Conservation (phyloP, 2,329 filamentous ascomycete genomes). For the Venturiaceae sp. region DNA sequence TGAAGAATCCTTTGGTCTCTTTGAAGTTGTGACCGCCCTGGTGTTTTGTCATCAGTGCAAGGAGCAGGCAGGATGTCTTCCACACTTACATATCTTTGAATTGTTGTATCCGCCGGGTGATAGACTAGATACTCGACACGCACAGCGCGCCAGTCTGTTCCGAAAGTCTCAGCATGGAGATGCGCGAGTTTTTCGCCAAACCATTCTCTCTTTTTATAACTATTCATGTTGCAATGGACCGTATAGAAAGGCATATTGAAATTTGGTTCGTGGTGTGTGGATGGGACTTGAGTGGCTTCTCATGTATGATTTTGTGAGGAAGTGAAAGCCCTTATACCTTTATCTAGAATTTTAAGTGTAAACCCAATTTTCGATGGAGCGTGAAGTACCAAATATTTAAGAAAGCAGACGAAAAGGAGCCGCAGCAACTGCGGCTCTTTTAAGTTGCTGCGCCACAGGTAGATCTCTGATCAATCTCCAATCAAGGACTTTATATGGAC, state of each 20-base stretch:
- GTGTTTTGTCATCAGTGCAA: background rate
- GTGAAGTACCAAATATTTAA: too few relatives aligned
- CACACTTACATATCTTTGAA: background rate
- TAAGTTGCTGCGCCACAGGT: too few relatives aligned
- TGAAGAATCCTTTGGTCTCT: background rate
- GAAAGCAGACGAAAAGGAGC: too few relatives aligned
- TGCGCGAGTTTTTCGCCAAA: background rate
- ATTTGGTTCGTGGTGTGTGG: too few relatives aligned
- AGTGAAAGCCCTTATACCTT: too few relatives aligned
- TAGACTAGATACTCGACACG: background rate
- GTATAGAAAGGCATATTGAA: background rate
- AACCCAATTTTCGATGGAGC: too few relatives aligned
- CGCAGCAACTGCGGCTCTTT: too few relatives aligned
- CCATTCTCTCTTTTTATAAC: background rate
- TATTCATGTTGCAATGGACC: background rate
- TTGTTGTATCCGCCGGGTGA: background rate
- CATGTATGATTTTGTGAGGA: too few relatives aligned
- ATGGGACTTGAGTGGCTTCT: too few relatives aligned
- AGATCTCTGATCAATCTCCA: too few relatives aligned
- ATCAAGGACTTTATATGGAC: too few relatives aligned
- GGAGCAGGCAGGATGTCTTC: background rate
- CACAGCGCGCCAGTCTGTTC: background rate
- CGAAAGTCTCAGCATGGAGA: background rate
- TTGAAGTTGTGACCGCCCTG: background rate
- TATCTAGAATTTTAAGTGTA: too few relatives aligned